Percentiles rank a stretch among this genome's conserved stretches.
phyloP scores from a whole-genome alignment of 1,139 yeast species.

The Diutina scorzettiae region DNA sequence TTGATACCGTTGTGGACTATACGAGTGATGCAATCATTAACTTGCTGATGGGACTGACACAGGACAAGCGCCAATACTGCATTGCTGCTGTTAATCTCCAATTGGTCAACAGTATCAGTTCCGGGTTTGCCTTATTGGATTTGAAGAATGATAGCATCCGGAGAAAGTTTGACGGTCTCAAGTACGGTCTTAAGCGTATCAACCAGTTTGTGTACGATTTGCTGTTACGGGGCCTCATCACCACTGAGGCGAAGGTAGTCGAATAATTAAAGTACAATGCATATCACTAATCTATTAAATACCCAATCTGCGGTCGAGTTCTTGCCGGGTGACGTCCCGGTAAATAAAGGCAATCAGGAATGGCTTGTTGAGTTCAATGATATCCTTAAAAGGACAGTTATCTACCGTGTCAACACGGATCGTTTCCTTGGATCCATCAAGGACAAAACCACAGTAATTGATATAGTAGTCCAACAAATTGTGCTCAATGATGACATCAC shows the following conservation, averaged over 20 bases:
- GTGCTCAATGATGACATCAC: not conserved
- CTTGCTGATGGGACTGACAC: slow-evolving; percentile 12
- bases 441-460: not conserved
- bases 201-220: slow-evolving; percentile 21
- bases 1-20: slow-evolving; percentile 19
- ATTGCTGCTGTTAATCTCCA: slow-evolving; percentile 16
- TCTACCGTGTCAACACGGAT: not conserved
- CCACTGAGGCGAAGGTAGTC: not conserved
- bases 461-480: not conserved
- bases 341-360: not conserved
- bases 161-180: slow-evolving; percentile 20
- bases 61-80: slow-evolving; percentile 13
- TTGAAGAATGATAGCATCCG: slow-evolving; percentile 20
- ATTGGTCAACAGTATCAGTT: slow-evolving; percentile 16
- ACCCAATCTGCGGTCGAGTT: not conserved
- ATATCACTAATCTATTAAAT: not conserved
- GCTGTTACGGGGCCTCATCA: slow-evolving; percentile 4
- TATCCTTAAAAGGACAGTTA: not conserved
- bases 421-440: not conserved
- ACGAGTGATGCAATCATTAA: slow-evolving; percentile 19
- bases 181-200: slow-evolving; percentile 19
- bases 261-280: not conserved
- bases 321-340: not conserved
- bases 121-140: slow-evolving; percentile 20
- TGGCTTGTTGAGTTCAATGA: not conserved